A percentile compares a stretch with the other conserved stretches of the same genome.
phyloP scores from a whole-genome alignment of 2,329 filamentous ascomycete species.

The Colletotrichum higginsianum region DNA sequence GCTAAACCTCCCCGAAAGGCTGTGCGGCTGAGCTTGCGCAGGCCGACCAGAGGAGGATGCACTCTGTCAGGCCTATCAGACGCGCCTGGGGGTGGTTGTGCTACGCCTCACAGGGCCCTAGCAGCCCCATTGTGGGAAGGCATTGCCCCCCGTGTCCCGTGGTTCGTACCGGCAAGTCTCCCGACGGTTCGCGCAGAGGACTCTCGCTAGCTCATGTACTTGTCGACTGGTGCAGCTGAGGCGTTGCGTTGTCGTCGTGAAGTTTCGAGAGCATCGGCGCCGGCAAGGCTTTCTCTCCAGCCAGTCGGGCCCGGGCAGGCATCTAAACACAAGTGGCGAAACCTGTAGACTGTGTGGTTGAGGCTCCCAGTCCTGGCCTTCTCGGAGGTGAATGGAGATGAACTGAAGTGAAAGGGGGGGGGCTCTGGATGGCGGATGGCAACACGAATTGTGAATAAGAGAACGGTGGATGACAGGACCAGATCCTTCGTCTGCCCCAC shows the following conservation, averaged over 20 bases:
- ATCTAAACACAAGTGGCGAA: not conserved
- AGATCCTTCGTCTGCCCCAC: not conserved
- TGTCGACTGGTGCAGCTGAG: not conserved
- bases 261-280: not conserved
- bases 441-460: not conserved
- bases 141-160: not conserved
- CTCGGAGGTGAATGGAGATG: not conserved
- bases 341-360: not conserved
- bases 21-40: slow-evolving; percentile 38
- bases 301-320: not conserved
- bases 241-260: slow-evolving; percentile 1
- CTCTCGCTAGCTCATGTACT: not conserved
- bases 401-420: not conserved
- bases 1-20: slow-evolving; percentile 16
- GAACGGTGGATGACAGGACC: slow-evolving; percentile 1
- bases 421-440: slow-evolving; percentile 1
- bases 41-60: slow-evolving; percentile 31
- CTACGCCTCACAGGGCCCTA: slow-evolving; percentile 30
- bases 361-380: not conserved
- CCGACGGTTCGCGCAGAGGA: not conserved
- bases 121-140: not conserved
- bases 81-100: slow-evolving; percentile 25
- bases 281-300: slow-evolving; percentile 10
- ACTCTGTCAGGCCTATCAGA: slow-evolving; percentile 32
- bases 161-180: not conserved